These are phyloP conservation scores for Nannochloris sp. DNA, from an alignment of 139 green algal genomes.

Conservation along the genomic window DNA sequence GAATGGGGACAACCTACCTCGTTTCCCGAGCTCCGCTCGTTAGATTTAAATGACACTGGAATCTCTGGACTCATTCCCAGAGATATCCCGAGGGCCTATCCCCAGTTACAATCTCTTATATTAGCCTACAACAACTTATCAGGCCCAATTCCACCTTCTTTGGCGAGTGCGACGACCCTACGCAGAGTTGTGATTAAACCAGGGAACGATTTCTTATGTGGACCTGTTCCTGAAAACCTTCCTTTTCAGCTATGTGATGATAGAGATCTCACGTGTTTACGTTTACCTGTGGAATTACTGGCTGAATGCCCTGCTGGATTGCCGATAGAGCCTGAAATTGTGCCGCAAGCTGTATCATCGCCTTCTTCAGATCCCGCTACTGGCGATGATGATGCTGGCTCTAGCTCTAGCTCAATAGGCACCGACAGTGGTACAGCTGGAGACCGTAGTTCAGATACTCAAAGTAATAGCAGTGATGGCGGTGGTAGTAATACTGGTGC, in stretches of 20 bases:
- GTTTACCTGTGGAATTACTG: not conserved
- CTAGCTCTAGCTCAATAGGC: not conserved
- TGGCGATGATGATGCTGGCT: not conserved
- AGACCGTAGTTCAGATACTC: no score
- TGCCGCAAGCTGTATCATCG: not conserved
- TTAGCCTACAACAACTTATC: not conserved
- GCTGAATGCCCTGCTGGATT: not conserved
- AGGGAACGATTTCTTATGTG: constrained; percentile 21
- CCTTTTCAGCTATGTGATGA: constrained; percentile 17
- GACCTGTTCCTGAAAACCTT: not conserved
- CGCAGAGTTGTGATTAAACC: constrained; percentile 9
- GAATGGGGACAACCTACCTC: not conserved
- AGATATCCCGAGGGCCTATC: not conserved
- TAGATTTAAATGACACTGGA: not conserved
- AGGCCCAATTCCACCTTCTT: constrained; percentile 1
- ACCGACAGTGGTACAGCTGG: no score
- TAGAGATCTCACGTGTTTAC: constrained; percentile 3
- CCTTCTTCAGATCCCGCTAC: not conserved
- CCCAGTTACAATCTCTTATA: not conserved
- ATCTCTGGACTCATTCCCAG: not conserved
- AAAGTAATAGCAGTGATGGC: not conserved
- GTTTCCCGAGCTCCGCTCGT: not conserved
- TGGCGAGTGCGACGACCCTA: not conserved
- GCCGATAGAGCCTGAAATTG: not conserved
- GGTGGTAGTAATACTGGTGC: not conserved